Percentiles rank a stretch among this genome's conserved stretches.
These are phyloP conservation scores for Saturnispora mendoncae DNA, from an alignment of 805 yeast species.

Conservation along the genomic window DNA sequence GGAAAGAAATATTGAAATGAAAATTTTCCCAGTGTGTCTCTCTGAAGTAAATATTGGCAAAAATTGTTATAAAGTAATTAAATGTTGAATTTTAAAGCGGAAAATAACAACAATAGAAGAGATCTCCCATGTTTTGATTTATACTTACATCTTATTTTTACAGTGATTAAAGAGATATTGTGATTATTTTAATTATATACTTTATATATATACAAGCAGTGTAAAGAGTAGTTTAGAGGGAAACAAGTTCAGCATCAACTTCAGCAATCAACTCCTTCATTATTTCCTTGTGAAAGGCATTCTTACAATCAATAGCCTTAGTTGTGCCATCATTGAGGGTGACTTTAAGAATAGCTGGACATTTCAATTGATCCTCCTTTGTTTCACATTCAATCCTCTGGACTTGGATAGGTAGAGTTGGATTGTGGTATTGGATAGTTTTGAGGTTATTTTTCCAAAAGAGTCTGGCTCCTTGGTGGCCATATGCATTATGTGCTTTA, in stretches of 20 bases:
- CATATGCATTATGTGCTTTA: slow-evolving; percentile 36
- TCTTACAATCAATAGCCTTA: slow-evolving; percentile 44
- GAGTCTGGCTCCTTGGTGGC: slow-evolving; percentile 60
- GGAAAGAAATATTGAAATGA: not conserved
- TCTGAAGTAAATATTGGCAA: too few species aligned
- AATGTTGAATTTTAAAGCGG: too few species aligned
- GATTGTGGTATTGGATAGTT: slow-evolving; percentile 75
- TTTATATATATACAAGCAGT: not conserved
- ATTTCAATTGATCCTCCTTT: slow-evolving; percentile 34
- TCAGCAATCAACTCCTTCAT: slow-evolving; percentile 44
- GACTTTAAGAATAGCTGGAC: slow-evolving; percentile 40
- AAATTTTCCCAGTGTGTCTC: not conserved
- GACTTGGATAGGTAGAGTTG: slow-evolving; percentile 54
- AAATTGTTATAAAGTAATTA: too few species aligned
- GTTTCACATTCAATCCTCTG: slow-evolving; percentile 39
- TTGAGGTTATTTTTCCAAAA: slow-evolving; percentile 74
- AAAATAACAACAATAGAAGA: not conserved
- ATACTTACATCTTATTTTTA: not conserved
- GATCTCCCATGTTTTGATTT: not conserved
- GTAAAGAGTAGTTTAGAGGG: not conserved
- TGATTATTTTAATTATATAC: not conserved
- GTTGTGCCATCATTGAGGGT: slow-evolving; percentile 31
- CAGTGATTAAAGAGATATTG: not conserved
- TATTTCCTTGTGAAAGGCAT: slow-evolving; percentile 42
- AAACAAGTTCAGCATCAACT: slow-evolving; percentile 43